Evolutionary conservation across 305 asterid species (phyloP).

Genomic region (Fraxinus baroniana): DNA sequence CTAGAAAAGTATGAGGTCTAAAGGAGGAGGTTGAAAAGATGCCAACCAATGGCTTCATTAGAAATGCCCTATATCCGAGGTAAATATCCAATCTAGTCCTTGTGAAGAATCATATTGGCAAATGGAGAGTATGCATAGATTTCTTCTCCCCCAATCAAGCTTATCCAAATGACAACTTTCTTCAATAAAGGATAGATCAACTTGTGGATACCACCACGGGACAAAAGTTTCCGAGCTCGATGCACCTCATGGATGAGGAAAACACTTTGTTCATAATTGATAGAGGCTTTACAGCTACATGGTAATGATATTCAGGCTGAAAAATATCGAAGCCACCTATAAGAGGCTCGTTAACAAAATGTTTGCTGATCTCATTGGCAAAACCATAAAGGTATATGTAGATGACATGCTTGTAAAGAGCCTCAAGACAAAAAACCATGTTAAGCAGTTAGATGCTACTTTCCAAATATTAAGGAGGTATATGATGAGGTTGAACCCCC

Average conservation of each 20-base stretch:
- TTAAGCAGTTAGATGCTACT: neutral
- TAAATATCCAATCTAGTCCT: neutral
- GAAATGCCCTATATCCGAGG: neutral
- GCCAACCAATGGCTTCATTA: neutral
- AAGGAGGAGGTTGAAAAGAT: neutral
- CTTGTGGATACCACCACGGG: neutral
- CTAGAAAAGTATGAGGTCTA: neutral
- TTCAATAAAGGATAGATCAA: neutral
- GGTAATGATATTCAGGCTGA: neutral
- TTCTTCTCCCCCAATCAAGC: neutral
- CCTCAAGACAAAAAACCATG: neutral
- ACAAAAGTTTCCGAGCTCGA: neutral
- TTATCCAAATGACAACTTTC: neutral
- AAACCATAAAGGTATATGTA: neutral
- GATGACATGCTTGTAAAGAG: neutral
- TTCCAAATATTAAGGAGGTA: neutral
- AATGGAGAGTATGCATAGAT: neutral
- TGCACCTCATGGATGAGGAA: neutral
- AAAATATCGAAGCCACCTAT: neutral
- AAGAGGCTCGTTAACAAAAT: neutral
- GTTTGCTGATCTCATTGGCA: neutral
- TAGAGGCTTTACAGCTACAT: neutral
- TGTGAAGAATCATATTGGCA: neutral
- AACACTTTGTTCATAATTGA: neutral
- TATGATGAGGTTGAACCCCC: neutral